These are phyloP conservation scores for Mycocentrospora acerina DNA, from an alignment of 2,329 filamentous ascomycete genomes.

Conservation along the genomic window DNA sequence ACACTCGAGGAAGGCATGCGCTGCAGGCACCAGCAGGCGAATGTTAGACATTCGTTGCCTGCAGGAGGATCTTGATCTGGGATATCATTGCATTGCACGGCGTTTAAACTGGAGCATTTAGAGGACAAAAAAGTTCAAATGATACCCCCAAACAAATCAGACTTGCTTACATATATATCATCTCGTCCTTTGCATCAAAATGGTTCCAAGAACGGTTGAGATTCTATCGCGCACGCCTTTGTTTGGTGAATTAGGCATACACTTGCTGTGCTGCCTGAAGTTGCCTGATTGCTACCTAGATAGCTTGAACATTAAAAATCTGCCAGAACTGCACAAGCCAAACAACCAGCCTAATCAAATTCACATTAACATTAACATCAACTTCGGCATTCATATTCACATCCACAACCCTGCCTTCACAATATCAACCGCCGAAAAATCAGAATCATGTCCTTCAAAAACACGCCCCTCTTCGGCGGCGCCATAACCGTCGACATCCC, in stretches of 20 bases:
- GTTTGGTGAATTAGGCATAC: slow-evolving; percentile 22
- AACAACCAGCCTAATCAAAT: slow-evolving; percentile 11
- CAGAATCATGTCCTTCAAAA: slow-evolving; percentile 58
- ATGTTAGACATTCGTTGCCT: slow-evolving; percentile 3
- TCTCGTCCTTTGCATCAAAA: slow-evolving; percentile 3
- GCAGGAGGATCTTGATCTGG: slow-evolving; percentile 4
- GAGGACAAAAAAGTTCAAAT: slow-evolving; percentile 28
- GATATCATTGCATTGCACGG: slow-evolving; percentile 31
- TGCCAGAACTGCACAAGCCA: slow-evolving; percentile 10
- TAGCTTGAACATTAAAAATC: slow-evolving; percentile 18
- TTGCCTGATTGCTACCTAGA: slow-evolving; percentile 39
- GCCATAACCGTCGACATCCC: slow-evolving; percentile 71
- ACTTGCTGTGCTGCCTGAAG: slow-evolving; percentile 30
- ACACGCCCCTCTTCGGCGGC: slow-evolving; percentile 69
- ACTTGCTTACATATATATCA: slow-evolving; percentile 17
- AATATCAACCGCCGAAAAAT: no score
- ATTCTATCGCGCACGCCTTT: slow-evolving; percentile 6
- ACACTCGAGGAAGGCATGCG: not conserved
- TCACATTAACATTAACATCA: not conserved
- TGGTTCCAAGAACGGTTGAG: not conserved
- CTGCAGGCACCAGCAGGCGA: not conserved
- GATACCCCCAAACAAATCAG: slow-evolving; percentile 33
- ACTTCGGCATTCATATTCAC: not conserved
- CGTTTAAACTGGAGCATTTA: slow-evolving; percentile 30
- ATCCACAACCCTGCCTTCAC: not conserved